phyloP scores from a whole-genome alignment of 129 eudicot species.

The Tagetes erecta region DNA sequence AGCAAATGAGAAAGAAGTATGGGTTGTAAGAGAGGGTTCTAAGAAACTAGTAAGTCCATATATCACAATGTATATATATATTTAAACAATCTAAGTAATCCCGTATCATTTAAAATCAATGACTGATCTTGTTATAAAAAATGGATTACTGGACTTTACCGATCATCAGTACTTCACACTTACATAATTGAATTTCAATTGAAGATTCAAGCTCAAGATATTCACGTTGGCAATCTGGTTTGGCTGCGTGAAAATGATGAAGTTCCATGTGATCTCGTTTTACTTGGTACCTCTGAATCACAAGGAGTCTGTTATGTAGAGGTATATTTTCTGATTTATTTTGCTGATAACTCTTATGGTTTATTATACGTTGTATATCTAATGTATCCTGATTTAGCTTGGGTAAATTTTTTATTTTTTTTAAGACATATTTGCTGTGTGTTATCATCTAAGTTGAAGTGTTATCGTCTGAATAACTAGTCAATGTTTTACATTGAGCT shows the following conservation, averaged over 20 bases:
- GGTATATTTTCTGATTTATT: constrained; percentile 43
- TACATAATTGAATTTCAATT: constrained; percentile 15
- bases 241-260: constrained; percentile 99
- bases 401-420: neutral
- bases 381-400: constrained; percentile 12
- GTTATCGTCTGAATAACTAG: neutral
- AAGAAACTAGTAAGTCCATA: constrained; percentile 68
- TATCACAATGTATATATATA: neutral
- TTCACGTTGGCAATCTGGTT: constrained; percentile 80
- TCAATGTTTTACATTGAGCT: constrained; percentile 9
- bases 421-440: constrained; percentile 14
- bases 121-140: constrained; percentile 14
- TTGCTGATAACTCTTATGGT: neutral
- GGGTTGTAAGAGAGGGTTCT: constrained; percentile 89
- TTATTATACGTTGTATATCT: neutral
- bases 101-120: constrained; percentile 5
- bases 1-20: constrained; percentile 97
- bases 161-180: neutral
- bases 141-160: neutral
- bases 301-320: constrained; percentile 91
- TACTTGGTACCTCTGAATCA: constrained; percentile 90
- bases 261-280: constrained; percentile 95
- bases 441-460: neutral
- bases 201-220: constrained; percentile 94
- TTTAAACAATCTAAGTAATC: constrained; percentile 13